Conservation (phyloP, 1,284 basidiomycete species). For the Rhodotorula sp. region DNA sequence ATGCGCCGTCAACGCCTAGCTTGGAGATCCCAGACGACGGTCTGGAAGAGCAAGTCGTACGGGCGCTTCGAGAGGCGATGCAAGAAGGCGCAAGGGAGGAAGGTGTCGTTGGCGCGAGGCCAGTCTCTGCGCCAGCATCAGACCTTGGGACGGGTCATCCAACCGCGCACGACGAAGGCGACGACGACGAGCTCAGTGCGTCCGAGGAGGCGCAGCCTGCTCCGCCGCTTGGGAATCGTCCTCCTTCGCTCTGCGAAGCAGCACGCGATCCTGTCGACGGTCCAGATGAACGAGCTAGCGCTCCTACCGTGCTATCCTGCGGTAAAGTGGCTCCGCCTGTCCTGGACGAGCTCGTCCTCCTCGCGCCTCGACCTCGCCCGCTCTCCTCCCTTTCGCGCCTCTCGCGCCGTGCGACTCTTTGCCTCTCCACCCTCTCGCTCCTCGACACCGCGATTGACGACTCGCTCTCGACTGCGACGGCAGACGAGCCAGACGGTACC, state of each 20-base stretch:
- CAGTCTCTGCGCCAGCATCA: no score
- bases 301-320: neutral
- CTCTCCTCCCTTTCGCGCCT: conserved; percentile 8
- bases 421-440: conserved; percentile 9
- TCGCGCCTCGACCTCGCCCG: neutral
- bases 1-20: neutral
- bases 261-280: no score
- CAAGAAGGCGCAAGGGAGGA: neutral
- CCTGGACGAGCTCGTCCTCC: neutral
- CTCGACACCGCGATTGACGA: neutral
- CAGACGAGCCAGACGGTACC: neutral
- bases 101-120: no score
- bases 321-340: neutral
- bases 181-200: no score
- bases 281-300: neutral
- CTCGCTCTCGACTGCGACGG: neutral
- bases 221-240: no score
- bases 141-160: no score
- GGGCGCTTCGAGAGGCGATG: conserved; percentile 1
- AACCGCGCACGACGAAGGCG: no score
- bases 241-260: no score
- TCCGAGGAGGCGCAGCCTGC: no score
- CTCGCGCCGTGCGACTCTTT: conserved; percentile 13
- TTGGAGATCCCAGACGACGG: neutral
- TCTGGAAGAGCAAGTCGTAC: neutral